phyloP scores from a whole-genome alignment of 2,329 filamentous ascomycete species.

The Dendryphion nanum region DNA sequence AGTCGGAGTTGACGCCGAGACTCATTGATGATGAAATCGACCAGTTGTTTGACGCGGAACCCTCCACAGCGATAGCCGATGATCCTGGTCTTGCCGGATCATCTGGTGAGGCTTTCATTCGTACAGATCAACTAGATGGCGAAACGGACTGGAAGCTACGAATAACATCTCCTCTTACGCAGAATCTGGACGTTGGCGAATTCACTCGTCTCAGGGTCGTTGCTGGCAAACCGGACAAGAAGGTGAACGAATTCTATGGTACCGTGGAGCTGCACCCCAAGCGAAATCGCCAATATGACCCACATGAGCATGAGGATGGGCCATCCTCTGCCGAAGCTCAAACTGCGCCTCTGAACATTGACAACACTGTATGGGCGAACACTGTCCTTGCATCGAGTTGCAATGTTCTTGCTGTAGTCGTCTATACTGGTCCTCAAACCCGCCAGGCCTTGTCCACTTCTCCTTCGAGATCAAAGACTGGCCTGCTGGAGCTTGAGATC shows the following conservation, averaged over 20 bases:
- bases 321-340: constrained; percentile 31
- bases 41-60: constrained; percentile 11
- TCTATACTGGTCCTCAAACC: constrained; percentile 94
- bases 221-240: constrained; percentile 87
- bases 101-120: constrained; percentile 90
- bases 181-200: constrained; percentile 70
- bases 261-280: constrained; percentile 72
- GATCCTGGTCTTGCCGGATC: constrained; percentile 29
- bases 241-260: constrained; percentile 93
- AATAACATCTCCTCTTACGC: constrained; percentile 80
- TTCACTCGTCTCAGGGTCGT: constrained; percentile 67
- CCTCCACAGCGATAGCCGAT: constrained; percentile 15
- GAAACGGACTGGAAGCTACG: constrained; percentile 99
- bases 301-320: constrained; percentile 29
- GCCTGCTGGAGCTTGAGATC: constrained; percentile 91
- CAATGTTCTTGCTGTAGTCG: constrained; percentile 80
- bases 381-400: constrained; percentile 94
- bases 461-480: constrained; percentile 88
- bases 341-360: constrained; percentile 78
- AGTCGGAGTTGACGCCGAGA: constrained; percentile 7
- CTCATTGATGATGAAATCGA: constrained; percentile 18
- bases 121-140: constrained; percentile 94
- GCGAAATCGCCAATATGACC: constrained; percentile 48
- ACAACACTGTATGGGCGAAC: constrained; percentile 98
- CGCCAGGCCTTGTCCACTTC: constrained; percentile 91